Evolutionary conservation across 176 grass and related monocot species (phyloP).

Genomic region (Juncus inflexus): DNA sequence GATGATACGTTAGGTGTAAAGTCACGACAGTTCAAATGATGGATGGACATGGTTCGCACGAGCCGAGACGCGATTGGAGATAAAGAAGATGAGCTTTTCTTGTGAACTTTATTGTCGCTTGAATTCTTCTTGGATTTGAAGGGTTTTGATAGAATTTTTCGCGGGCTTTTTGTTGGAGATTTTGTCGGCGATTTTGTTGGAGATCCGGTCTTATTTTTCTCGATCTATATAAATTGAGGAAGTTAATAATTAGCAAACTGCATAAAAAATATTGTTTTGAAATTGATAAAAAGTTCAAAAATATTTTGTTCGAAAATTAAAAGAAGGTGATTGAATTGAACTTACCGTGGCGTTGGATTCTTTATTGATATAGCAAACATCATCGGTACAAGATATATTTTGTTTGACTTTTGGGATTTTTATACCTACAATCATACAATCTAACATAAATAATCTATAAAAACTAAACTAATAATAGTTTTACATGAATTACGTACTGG

Average conservation of each 20-base stretch:
- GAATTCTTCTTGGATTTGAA: conserved; percentile 28
- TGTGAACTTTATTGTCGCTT: conserved; percentile 8
- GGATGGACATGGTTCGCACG: conserved; percentile 19
- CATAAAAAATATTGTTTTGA: neutral
- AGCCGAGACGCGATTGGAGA: conserved; percentile 14
- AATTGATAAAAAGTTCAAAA: neutral
- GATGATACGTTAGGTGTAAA: neutral
- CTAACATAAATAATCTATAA: conserved; percentile 10
- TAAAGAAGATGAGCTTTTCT: conserved; percentile 8
- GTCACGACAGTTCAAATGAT: conserved; percentile 16
- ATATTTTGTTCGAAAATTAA: neutral
- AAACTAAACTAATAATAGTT: neutral
- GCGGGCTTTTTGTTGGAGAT: conserved; percentile 14
- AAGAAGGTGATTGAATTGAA: conserved; percentile 10
- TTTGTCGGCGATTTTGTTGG: neutral
- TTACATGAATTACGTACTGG: neutral
- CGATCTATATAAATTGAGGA: neutral
- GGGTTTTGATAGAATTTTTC: conserved; percentile 12
- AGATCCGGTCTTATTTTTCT: conserved; percentile 2
- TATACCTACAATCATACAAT: conserved; percentile 8
- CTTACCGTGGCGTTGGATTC: conserved; percentile 10
- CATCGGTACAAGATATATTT: too few relatives aligned
- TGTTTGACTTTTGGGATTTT: conserved; percentile 19
- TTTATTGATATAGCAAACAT: conserved; percentile 4
- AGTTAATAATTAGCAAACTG: neutral